phyloP scores from a whole-genome alignment of 805 yeast genomes.

The Starmerella apicola region DNA sequence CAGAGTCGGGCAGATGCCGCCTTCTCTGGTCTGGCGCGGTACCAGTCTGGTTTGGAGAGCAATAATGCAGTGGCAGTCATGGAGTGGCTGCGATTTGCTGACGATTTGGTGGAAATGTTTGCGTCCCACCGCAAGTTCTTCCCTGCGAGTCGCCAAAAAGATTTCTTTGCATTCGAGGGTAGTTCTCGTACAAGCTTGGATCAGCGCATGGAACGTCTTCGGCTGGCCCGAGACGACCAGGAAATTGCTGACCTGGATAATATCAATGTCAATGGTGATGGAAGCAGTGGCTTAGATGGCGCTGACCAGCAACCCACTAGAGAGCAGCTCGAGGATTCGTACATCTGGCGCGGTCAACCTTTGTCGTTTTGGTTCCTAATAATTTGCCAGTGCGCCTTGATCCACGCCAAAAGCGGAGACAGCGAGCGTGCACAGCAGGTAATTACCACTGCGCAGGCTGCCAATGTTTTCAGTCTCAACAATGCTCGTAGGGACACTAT shows the following conservation, averaged over 20 bases:
- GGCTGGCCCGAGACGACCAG: constrained; percentile 21
- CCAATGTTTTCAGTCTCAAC: constrained; percentile 65
- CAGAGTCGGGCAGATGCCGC: constrained; percentile 31
- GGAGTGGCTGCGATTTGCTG: constrained; percentile 75
- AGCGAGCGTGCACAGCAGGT: constrained; percentile 55
- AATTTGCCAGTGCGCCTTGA: constrained; percentile 65
- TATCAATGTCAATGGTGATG: constrained; percentile 12
- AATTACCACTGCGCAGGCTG: constrained; percentile 60
- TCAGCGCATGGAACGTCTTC: constrained; percentile 32
- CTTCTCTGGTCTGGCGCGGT: constrained; percentile 37
- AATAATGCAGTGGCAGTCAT: constrained; percentile 51
- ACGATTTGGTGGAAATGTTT: constrained; percentile 73
- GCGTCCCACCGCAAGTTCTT: constrained; percentile 66
- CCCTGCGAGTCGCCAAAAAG: constrained; percentile 57
- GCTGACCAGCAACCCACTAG: constrained; percentile 9
- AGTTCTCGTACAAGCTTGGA: constrained; percentile 43
- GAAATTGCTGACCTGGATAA: neutral
- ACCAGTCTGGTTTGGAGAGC: constrained; percentile 36
- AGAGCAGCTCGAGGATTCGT: constrained; percentile 9
- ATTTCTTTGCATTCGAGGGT: constrained; percentile 14
- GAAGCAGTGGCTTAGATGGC: constrained; percentile 15
- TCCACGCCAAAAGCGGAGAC: constrained; percentile 47
- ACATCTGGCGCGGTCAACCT: constrained; percentile 57
- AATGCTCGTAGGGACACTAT: constrained; percentile 47
- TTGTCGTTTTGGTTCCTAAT: constrained; percentile 78